These are phyloP conservation scores for Periconia digitata DNA, from an alignment of 2,329 filamentous ascomycete genomes.

Conservation along the genomic window DNA sequence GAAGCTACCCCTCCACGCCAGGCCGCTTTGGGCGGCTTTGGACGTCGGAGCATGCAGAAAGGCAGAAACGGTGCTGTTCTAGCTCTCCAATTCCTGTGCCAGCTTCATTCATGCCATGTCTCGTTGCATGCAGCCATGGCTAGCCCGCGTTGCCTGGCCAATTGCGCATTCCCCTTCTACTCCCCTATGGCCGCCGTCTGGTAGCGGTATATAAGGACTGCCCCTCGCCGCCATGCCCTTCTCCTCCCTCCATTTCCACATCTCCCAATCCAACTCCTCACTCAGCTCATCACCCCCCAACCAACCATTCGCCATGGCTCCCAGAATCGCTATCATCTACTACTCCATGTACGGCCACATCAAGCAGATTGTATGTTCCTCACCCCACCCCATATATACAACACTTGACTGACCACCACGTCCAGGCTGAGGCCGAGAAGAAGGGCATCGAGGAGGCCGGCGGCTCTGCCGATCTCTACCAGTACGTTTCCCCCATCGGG, in stretches of 20 bases:
- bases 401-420: constrained; percentile 4
- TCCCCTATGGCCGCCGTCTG: not conserved
- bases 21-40: not conserved
- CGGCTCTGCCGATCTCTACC: constrained; percentile 78
- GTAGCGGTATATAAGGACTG: constrained; percentile 10
- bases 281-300: not conserved
- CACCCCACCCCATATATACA: not conserved
- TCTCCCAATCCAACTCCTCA: constrained; percentile 4
- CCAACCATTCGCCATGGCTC: constrained; percentile 64
- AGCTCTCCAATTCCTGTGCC: too few relatives aligned
- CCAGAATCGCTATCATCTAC: constrained; percentile 88
- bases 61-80: too few relatives aligned
- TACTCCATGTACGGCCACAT: constrained; percentile 43
- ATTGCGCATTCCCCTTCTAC: not conserved
- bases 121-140: too few relatives aligned
- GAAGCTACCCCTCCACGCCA: constrained; percentile 1
- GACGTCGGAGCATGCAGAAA: not conserved
- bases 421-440: constrained; percentile 86
- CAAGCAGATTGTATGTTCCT: constrained; percentile 32
- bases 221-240: constrained; percentile 3
- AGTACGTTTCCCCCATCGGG: constrained; percentile 54
- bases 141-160: not conserved
- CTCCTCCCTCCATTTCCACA: not conserved
- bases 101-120: too few relatives aligned
- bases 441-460: constrained; percentile 86